A percentile compares a stretch with the other conserved stretches of the same genome.
phyloP scores from a whole-genome alignment of 2,329 filamentous ascomycete species.

The Hymenoscyphus salicellus region DNA sequence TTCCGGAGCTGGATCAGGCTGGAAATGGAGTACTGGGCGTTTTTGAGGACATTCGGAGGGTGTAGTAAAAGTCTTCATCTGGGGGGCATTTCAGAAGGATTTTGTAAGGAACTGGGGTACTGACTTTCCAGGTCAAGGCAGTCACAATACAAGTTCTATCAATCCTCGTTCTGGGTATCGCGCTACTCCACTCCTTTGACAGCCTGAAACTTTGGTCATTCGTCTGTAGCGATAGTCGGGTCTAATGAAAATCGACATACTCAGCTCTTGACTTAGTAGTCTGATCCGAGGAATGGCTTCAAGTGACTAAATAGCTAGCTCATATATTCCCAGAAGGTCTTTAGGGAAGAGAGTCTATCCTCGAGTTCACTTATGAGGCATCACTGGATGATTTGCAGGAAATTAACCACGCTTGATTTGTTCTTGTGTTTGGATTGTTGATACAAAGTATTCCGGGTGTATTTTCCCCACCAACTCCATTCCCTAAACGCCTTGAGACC shows the following conservation, averaged over 20 bases:
- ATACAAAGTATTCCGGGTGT: not conserved
- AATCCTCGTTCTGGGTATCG: not conserved
- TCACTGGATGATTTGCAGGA: not conserved
- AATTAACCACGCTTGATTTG: not conserved
- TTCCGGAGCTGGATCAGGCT: not conserved
- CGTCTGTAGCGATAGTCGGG: too few species aligned
- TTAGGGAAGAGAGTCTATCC: too few species aligned
- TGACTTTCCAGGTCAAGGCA: not conserved
- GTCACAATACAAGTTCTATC: not conserved
- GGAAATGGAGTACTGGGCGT: not conserved
- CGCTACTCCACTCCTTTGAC: not conserved
- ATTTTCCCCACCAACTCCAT: conserved; percentile 2
- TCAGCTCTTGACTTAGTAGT: too few species aligned
- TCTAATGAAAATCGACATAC: too few species aligned
- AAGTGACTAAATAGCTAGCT: too few species aligned
- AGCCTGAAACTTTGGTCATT: too few species aligned
- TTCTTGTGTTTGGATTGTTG: not conserved
- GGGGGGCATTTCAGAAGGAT: not conserved
- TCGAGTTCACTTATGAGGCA: not conserved
- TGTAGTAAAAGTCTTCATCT: not conserved
- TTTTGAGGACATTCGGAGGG: not conserved
- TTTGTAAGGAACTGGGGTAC: not conserved
- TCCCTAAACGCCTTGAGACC: not conserved
- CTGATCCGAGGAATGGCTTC: too few species aligned
- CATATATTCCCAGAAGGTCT: too few species aligned